phyloP scores from a whole-genome alignment of 495 filamentous ascomycete species.

The Penicillium paxilli region DNA sequence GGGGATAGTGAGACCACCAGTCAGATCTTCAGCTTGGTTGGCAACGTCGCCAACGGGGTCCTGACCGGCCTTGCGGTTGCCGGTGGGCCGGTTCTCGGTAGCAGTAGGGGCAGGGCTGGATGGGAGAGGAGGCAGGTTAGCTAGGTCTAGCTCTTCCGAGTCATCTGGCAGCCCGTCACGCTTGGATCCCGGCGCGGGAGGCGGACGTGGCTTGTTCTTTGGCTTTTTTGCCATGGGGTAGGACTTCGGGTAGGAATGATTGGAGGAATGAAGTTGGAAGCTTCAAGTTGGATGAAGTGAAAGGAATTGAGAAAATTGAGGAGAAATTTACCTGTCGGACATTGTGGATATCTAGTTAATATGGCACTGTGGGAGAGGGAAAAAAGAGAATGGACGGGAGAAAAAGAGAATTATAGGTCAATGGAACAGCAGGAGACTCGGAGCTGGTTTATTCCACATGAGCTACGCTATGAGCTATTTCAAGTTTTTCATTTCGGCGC shows the following conservation, averaged over 20 bases:
- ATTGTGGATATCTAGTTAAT: slow-evolving; percentile 5
- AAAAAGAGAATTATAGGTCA: neutral
- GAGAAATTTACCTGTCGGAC: slow-evolving; percentile 12
- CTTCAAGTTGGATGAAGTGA: neutral
- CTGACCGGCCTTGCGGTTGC: slow-evolving; percentile 15
- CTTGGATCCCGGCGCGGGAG: slow-evolving; percentile 5
- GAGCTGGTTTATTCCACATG: slow-evolving; percentile 1
- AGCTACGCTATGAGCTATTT: slow-evolving; percentile 7
- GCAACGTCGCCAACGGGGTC: slow-evolving; percentile 3
- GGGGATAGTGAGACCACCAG: slow-evolving; percentile 9
- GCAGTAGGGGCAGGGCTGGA: slow-evolving; percentile 5
- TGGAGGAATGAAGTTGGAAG: no score
- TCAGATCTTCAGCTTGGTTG: neutral
- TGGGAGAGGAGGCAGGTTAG: slow-evolving; percentile 12
- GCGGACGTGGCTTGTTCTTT: slow-evolving; percentile 16
- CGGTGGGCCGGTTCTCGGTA: slow-evolving; percentile 8
- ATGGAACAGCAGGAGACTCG: slow-evolving; percentile 1
- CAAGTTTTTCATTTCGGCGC: slow-evolving; percentile 1
- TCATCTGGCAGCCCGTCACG: neutral
- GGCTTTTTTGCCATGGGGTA: slow-evolving; percentile 8
- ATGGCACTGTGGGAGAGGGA: neutral
- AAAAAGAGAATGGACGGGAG: neutral
- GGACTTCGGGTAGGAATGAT: slow-evolving; percentile 1
- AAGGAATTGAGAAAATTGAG: slow-evolving; percentile 4
- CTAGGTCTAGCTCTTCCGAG: slow-evolving; percentile 1